Evolutionary conservation across 1,284 basidiomycete species (phyloP).

Genomic region (Ustilago nuda): DNA sequence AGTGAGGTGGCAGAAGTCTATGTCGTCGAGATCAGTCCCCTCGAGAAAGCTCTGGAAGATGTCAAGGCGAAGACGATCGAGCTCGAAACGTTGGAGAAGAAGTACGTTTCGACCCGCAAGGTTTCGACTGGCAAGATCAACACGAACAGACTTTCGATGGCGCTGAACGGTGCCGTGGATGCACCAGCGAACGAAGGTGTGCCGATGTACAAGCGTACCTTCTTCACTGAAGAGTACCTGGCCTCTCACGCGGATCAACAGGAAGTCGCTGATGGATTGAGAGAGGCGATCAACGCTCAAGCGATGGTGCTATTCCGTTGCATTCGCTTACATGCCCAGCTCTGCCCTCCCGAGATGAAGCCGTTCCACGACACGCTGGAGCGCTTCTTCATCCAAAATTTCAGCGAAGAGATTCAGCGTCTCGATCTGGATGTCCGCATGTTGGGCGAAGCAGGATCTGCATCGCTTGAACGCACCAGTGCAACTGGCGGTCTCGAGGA

Average conservation of each 20-base stretch:
- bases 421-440: conserved; percentile 52
- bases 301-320: conserved; percentile 84
- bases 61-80: conserved; percentile 83
- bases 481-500: conserved; percentile 22
- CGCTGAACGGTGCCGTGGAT: conserved; percentile 87
- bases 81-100: conserved; percentile 77
- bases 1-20: conserved; percentile 86
- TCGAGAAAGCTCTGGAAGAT: conserved; percentile 84
- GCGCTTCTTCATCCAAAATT: conserved; percentile 87
- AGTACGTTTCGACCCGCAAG: conserved; percentile 82
- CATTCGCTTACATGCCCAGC: conserved; percentile 81
- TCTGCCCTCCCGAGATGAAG: conserved; percentile 87
- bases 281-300: conserved; percentile 78
- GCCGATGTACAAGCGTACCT: conserved; percentile 72
- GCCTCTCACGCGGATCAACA: conserved; percentile 78
- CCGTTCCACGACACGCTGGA: conserved; percentile 91
- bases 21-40: conserved; percentile 83
- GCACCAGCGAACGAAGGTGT: conserved; percentile 82
- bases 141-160: conserved; percentile 87
- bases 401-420: conserved; percentile 80
- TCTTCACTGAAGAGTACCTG: conserved; percentile 80
- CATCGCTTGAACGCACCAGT: conserved; percentile 18
- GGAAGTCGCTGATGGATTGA: conserved; percentile 79
- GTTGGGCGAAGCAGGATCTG: conserved; percentile 21
- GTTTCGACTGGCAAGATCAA: conserved; percentile 74